A percentile compares a stretch with the other conserved stretches of the same genome.
phyloP scores from a whole-genome alignment of 192 early-diverging fungal genomes.

The Coemansia asiatica region DNA sequence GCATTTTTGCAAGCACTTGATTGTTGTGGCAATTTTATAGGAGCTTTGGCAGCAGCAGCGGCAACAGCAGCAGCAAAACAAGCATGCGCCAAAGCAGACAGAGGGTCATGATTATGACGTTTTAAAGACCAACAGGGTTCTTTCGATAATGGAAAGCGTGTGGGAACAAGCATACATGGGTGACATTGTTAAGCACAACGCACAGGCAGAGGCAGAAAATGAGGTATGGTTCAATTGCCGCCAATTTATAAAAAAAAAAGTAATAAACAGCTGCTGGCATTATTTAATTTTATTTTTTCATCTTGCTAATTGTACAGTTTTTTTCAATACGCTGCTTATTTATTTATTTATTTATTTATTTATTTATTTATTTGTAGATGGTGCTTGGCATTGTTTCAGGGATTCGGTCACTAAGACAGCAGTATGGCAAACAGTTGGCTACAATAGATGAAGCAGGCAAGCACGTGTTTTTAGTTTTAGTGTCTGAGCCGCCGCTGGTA shows the following conservation, averaged over 20 bases:
- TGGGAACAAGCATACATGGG: constrained; percentile 15
- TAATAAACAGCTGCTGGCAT: neutral
- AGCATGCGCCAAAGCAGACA: neutral
- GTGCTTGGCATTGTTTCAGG: constrained; percentile 38
- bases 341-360: constrained; percentile 5
- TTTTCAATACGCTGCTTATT: neutral
- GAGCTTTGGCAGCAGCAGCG: constrained; percentile 55
- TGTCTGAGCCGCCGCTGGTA: constrained; percentile 8
- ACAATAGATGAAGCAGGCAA: neutral
- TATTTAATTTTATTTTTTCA: neutral
- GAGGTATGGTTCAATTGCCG: constrained; percentile 24
- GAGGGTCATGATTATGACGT: neutral
- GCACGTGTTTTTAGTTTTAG: constrained; percentile 17
- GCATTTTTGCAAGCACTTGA: neutral
- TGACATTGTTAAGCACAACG: constrained; percentile 14
- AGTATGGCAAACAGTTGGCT: constrained; percentile 15
- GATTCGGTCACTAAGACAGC: constrained; percentile 49
- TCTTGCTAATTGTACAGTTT: too few relatives aligned
- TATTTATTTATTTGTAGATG: constrained; percentile 26
- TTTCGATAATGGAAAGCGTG: constrained; percentile 49
- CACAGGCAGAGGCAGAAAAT: constrained; percentile 35
- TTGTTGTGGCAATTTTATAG: constrained; percentile 16
- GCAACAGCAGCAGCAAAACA: neutral
- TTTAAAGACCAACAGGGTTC: neutral
- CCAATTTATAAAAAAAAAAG: neutral